phyloP scores from a whole-genome alignment of 345 rosid genomes.

The thale cress (Arabidopsis thaliana) region DNA sequence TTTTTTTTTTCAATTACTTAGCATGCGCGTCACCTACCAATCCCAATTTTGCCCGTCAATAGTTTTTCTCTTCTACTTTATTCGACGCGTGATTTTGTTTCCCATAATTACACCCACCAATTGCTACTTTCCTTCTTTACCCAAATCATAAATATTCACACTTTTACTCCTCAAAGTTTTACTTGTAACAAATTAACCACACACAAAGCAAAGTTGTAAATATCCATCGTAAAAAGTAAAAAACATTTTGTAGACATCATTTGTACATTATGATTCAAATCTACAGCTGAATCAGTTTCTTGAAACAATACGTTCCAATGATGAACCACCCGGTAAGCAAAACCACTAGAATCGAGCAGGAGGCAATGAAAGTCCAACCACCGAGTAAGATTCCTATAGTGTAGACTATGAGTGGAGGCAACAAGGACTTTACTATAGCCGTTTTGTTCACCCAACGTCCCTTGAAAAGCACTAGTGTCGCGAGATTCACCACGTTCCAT shows the following conservation, averaged over 20 bases:
- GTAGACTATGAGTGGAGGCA: slow-evolving; percentile 60
- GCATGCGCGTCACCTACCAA: slow-evolving; percentile 12
- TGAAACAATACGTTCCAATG: slow-evolving; percentile 79
- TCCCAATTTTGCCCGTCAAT: slow-evolving; percentile 17
- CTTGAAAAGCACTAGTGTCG: slow-evolving; percentile 66
- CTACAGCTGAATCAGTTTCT: slow-evolving; percentile 72
- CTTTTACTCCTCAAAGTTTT: slow-evolving; percentile 6
- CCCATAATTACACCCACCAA: slow-evolving; percentile 32
- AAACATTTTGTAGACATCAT: not conserved
- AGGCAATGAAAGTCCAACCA: slow-evolving; percentile 61
- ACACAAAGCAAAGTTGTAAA: not conserved
- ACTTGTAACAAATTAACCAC: no score
- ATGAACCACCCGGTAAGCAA: slow-evolving; percentile 83
- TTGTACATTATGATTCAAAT: not conserved
- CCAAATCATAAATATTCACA: slow-evolving; percentile 27
- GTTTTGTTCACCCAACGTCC: slow-evolving; percentile 80
- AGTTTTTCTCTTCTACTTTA: slow-evolving; percentile 8
- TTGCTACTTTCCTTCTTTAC: slow-evolving; percentile 15
- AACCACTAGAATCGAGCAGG: slow-evolving; percentile 57
- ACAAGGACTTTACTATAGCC: slow-evolving; percentile 56
- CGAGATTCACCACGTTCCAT: slow-evolving; percentile 92
- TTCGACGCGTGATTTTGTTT: slow-evolving; percentile 39
- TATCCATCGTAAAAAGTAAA: not conserved
- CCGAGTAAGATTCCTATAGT: slow-evolving; percentile 66
- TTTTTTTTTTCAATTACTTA: slow-evolving; percentile 20